phyloP scores from a whole-genome alignment of 345 rosid species.

The Heritiera littoralis region DNA sequence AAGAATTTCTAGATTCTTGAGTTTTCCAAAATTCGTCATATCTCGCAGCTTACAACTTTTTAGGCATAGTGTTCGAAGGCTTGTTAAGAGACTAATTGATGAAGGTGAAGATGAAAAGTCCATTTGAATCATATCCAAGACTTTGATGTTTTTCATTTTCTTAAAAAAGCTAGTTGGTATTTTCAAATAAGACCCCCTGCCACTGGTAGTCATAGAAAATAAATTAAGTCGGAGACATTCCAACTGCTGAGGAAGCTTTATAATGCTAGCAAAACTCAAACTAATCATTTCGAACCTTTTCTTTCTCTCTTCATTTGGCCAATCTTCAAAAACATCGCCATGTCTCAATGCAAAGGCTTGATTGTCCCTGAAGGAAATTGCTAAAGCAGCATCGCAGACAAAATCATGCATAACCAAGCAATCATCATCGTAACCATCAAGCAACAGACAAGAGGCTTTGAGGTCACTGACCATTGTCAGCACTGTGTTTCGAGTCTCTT shows the following conservation, averaged over 20 bases:
- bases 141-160: conserved; percentile 23
- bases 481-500: conserved; percentile 10
- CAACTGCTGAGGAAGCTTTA: conserved; percentile 17
- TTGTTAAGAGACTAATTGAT: conserved; percentile 5
- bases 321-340: not conserved
- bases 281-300: not conserved
- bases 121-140: conserved; percentile 2
- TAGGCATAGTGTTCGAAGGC: conserved; percentile 27
- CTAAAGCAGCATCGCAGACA: conserved; percentile 18
- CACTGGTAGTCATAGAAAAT: not conserved
- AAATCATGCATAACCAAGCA: conserved; percentile 29
- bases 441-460: conserved; percentile 24
- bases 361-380: conserved; percentile 19
- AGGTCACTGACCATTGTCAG: conserved; percentile 4
- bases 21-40: not conserved
- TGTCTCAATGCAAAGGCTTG: not conserved
- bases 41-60: not conserved
- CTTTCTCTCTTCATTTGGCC: not conserved
- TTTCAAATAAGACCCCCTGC: not conserved
- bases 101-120: not conserved
- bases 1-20: conserved; percentile 26
- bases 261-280: not conserved
- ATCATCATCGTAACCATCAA: not conserved
- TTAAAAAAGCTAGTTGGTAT: conserved; percentile 21
- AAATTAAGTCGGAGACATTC: conserved; percentile 24